A percentile compares a stretch with the other conserved stretches of the same genome.
phyloP scores from a whole-genome alignment of 345 rosid species.

The Acer saccharum region DNA sequence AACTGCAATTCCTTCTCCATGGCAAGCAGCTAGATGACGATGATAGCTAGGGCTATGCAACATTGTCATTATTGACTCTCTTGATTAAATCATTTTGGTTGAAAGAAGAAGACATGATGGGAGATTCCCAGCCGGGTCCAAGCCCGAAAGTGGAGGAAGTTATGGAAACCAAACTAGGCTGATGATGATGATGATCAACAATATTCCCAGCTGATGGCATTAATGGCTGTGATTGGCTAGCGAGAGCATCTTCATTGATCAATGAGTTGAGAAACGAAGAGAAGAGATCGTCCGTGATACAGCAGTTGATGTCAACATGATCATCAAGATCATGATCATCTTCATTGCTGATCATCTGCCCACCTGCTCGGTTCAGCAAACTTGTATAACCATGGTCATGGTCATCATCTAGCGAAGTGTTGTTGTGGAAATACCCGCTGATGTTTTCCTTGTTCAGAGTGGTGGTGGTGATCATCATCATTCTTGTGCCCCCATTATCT shows the following conservation, averaged over 20 bases:
- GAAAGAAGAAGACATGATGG: conserved; percentile 30
- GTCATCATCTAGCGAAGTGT: not conserved
- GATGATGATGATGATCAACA: conserved; percentile 2
- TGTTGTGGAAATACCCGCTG: not conserved
- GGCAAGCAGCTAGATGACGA: not conserved
- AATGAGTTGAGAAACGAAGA: conserved; percentile 60
- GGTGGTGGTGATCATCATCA: conserved; percentile 7
- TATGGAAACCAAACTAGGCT: conserved; percentile 17
- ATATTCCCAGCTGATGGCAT: conserved; percentile 4
- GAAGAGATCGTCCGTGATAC: conserved; percentile 39
- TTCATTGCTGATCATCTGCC: not conserved
- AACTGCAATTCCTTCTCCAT: not conserved
- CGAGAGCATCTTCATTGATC: conserved; percentile 49
- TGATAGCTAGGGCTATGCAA: not conserved
- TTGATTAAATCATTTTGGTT: conserved; percentile 24
- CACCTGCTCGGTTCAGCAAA: conserved; percentile 13
- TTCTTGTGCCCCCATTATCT: conserved; percentile 4
- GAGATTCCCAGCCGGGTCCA: conserved; percentile 40
- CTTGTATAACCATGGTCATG: conserved; percentile 3
- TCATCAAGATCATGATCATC: conserved; percentile 13
- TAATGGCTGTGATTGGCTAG: conserved; percentile 23
- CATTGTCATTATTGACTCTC: conserved; percentile 15
- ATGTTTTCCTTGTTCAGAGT: conserved; percentile 21
- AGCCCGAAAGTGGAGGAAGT: conserved; percentile 19
- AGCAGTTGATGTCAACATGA: conserved; percentile 30